phyloP scores from a whole-genome alignment of 2,329 filamentous ascomycete species.

The Penicillium frequentans region DNA sequence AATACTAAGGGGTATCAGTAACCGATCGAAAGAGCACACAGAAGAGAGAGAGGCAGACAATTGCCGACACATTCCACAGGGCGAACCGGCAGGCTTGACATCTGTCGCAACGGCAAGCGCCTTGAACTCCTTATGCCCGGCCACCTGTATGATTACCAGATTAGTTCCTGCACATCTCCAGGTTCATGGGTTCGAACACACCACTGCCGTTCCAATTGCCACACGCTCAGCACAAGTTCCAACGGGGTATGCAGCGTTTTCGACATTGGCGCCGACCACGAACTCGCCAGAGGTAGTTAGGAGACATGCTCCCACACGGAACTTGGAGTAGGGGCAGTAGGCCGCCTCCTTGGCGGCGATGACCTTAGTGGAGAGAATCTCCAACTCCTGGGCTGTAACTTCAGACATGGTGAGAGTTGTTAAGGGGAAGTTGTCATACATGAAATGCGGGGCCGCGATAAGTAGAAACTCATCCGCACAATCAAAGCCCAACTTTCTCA shows the following conservation, averaged over 20 bases:
- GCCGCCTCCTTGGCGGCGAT: slow-evolving; percentile 72
- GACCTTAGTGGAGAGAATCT: slow-evolving; percentile 61
- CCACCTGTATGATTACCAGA: slow-evolving; percentile 30
- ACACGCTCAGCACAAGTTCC: slow-evolving; percentile 94
- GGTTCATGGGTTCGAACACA: slow-evolving; percentile 15
- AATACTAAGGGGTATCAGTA: slow-evolving; percentile 48
- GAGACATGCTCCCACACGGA: slow-evolving; percentile 83
- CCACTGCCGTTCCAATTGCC: slow-evolving; percentile 78
- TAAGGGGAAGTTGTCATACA: not conserved
- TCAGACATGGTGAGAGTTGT: not conserved
- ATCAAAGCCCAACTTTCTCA: too few species aligned
- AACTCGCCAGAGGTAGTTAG: slow-evolving; percentile 60
- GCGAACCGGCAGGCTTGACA: slow-evolving; percentile 64
- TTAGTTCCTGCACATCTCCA: not conserved
- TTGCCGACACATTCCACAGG: slow-evolving; percentile 95
- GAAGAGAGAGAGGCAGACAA: slow-evolving; percentile 56
- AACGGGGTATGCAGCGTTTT: slow-evolving; percentile 91
- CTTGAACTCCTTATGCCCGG: slow-evolving; percentile 60
- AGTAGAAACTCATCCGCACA: too few species aligned
- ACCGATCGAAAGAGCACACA: not conserved
- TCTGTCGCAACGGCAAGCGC: slow-evolving; percentile 87
- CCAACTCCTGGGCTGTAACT: slow-evolving; percentile 56
- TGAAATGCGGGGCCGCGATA: too few species aligned
- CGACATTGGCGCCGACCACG: slow-evolving; percentile 80
- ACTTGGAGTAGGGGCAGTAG: slow-evolving; percentile 89